These are phyloP conservation scores for Starmerella etchellsii DNA, from an alignment of 805 yeast genomes.

Conservation along the genomic window DNA sequence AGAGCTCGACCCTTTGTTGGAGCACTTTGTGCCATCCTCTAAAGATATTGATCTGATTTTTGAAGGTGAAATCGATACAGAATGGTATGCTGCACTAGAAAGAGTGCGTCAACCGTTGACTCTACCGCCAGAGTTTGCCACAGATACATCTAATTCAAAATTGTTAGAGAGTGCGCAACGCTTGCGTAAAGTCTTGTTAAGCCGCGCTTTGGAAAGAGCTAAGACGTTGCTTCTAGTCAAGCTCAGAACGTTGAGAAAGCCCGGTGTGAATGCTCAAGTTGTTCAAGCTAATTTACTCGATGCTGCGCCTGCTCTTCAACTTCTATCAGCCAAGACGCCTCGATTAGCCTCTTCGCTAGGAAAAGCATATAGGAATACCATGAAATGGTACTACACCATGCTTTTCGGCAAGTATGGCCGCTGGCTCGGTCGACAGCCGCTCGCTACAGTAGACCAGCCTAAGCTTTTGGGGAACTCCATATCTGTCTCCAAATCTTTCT, in stretches of 20 bases:
- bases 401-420: conserved; percentile 41
- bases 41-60: conserved; percentile 46
- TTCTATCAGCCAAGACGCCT: conserved; percentile 42
- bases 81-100: conserved; percentile 40
- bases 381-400: conserved; percentile 83
- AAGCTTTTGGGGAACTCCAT: conserved; percentile 11
- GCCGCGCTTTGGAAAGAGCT: conserved; percentile 60
- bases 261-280: conserved; percentile 55
- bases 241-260: conserved; percentile 56
- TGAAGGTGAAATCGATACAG: conserved; percentile 40
- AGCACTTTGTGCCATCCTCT: conserved; percentile 67
- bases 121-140: background rate
- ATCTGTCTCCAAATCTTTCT: background rate
- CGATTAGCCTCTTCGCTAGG: conserved; percentile 59
- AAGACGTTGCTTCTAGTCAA: conserved; percentile 53
- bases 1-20: conserved; percentile 58
- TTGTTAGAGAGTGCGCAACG: conserved; percentile 12
- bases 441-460: conserved; percentile 2
- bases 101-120: conserved; percentile 12
- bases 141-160: background rate
- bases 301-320: conserved; percentile 49
- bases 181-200: conserved; percentile 35
- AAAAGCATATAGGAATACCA: conserved; percentile 73
- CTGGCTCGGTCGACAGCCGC: conserved; percentile 19
- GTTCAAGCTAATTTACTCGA: conserved; percentile 55